A percentile compares a stretch with the other conserved stretches of the same genome.
Conservation (phyloP, 2,329 filamentous ascomycete genomes). For the Alternaria brassicae region DNA sequence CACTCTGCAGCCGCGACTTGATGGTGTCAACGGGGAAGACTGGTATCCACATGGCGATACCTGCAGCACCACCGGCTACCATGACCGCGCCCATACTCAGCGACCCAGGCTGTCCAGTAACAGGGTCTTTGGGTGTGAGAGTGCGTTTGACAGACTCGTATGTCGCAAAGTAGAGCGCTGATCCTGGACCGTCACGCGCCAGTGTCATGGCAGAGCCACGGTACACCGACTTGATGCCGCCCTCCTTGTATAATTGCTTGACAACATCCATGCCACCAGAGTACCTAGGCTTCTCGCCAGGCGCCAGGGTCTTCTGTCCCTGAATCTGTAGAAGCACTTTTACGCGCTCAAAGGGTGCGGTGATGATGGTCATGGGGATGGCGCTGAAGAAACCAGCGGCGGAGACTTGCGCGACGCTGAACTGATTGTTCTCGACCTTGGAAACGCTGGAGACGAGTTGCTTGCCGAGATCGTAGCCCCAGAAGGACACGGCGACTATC, state of each 20-base stretch:
- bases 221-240: constrained; percentile 90
- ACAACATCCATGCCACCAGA: constrained; percentile 88
- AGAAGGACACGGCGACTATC: constrained; percentile 71
- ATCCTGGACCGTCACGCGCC: constrained; percentile 90
- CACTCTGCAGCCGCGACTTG: constrained; percentile 92
- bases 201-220: constrained; percentile 89
- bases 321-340: constrained; percentile 99
- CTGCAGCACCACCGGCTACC: constrained; percentile 85
- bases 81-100: constrained; percentile 84
- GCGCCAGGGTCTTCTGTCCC: constrained; percentile 82
- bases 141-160: constrained; percentile 94
- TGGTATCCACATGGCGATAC: constrained; percentile 98
- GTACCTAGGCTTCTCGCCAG: constrained; percentile 93
- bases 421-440: constrained; percentile 70
- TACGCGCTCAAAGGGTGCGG: constrained; percentile 98
- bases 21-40: constrained; percentile 98
- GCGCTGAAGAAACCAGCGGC: constrained; percentile 93
- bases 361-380: constrained; percentile 96
- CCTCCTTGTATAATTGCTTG: constrained; percentile 88
- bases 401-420: constrained; percentile 85
- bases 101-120: constrained; percentile 74
- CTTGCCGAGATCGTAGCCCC: constrained; percentile 96
- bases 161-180: constrained; percentile 93
- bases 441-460: constrained; percentile 76
- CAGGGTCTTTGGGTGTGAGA: constrained; percentile 81